Conservation (phyloP, 345 rosid genomes). For the Firmiana major region DNA sequence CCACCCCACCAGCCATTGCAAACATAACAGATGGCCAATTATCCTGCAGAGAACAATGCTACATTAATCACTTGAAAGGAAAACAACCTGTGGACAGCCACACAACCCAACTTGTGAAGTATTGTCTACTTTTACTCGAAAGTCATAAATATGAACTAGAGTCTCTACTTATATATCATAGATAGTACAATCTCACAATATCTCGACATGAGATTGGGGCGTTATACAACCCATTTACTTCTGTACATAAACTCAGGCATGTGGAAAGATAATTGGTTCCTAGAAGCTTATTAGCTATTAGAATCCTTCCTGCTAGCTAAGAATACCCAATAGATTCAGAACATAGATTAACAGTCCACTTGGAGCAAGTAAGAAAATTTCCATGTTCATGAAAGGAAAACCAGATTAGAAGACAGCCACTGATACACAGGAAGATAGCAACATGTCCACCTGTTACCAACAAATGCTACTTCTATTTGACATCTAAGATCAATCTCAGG, state of each 20-base stretch:
- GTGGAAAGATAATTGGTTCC: neutral
- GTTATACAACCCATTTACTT: too few species aligned
- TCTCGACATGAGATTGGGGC: too few species aligned
- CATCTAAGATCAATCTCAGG: neutral
- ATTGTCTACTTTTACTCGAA: too few species aligned
- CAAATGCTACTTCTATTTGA: neutral
- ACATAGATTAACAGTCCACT: neutral
- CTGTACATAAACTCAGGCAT: neutral
- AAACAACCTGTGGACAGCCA: too few species aligned
- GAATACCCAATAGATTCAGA: neutral
- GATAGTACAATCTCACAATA: too few species aligned
- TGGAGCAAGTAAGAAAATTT: neutral
- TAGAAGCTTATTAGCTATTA: neutral
- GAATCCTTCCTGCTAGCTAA: neutral
- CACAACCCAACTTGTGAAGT: too few species aligned
- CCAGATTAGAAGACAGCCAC: neutral
- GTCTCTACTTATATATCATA: too few species aligned
- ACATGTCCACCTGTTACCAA: neutral
- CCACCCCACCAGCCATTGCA: slow-evolving; percentile 76
- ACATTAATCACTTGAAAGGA: neutral
- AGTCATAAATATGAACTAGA: too few species aligned
- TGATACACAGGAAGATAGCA: neutral
- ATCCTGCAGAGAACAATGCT: slow-evolving; percentile 32
- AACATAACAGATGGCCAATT: slow-evolving; percentile 74
- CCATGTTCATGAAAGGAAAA: neutral